Conservation (phyloP, 345 rosid genomes). For the Rhodomyrtus tomentosa region DNA sequence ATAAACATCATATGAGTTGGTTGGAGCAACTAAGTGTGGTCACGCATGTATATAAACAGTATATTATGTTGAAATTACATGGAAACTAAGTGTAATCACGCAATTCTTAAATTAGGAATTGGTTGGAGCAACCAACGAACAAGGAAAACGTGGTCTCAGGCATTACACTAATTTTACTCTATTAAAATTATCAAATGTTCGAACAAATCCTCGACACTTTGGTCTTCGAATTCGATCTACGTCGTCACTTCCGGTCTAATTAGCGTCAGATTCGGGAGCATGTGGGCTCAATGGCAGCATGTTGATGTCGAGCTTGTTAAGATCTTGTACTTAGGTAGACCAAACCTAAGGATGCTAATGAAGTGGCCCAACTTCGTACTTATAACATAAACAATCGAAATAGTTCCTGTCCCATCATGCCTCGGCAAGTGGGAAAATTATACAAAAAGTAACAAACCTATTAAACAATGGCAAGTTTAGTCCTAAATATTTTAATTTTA, state of each 20-base stretch:
- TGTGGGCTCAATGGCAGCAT: not conserved
- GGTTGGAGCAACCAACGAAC: not conserved
- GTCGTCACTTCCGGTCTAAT: not conserved
- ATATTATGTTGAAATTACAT: not conserved
- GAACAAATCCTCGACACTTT: not conserved
- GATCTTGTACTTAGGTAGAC: not conserved
- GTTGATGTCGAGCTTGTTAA: not conserved
- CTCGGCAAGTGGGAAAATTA: too few species aligned
- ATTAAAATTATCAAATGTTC: not conserved
- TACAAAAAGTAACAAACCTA: too few species aligned
- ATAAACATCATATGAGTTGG: not conserved
- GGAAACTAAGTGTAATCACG: not conserved
- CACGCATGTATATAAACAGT: fast-evolving
- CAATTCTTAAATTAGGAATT: not conserved
- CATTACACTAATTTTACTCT: not conserved
- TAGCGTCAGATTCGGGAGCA: not conserved
- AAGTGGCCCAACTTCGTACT: too few species aligned
- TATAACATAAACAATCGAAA: not conserved
- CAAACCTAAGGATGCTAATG: not conserved
- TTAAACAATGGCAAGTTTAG: too few species aligned
- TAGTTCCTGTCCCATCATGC: not conserved
- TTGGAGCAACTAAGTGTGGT: too few species aligned
- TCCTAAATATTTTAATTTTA: too few species aligned
- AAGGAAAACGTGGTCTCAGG: not conserved
- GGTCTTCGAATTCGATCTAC: not conserved